Evolutionary conservation across 2,329 filamentous ascomycete genomes (phyloP).

Genomic region (Akanthomyces dipterigenus): DNA sequence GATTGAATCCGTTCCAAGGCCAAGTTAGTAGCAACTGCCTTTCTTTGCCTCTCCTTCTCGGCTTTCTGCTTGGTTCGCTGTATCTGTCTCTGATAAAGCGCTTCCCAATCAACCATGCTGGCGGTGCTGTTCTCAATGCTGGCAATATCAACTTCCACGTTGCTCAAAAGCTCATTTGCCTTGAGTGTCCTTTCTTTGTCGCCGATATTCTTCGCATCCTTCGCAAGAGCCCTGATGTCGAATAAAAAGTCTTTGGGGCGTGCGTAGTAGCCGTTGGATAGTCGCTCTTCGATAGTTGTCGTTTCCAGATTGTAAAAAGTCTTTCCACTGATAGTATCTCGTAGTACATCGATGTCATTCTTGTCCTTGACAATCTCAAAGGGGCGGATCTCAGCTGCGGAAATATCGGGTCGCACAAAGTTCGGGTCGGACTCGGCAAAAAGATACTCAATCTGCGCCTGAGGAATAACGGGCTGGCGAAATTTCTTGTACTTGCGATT

Average conservation of each 20-base stretch:
- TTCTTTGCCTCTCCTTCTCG: conserved; percentile 57
- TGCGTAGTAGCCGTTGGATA: conserved; percentile 95
- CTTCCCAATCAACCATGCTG: conserved; percentile 67
- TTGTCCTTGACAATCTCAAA: conserved; percentile 76
- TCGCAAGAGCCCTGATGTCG: conserved; percentile 78
- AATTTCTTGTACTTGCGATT: conserved; percentile 87
- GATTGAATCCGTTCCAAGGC: conserved; percentile 40
- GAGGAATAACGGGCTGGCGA: conserved; percentile 69
- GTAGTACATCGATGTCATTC: conserved; percentile 68
- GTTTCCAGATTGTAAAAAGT: conserved; percentile 95
- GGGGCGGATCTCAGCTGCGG: conserved; percentile 54
- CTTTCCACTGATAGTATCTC: conserved; percentile 69
- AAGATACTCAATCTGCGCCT: conserved; percentile 69
- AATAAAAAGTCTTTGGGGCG: conserved; percentile 82
- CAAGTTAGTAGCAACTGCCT: conserved; percentile 48
- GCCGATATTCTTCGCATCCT: conserved; percentile 75
- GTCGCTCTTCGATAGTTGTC: conserved; percentile 86
- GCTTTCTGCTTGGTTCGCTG: conserved; percentile 54
- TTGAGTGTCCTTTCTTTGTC: conserved; percentile 78
- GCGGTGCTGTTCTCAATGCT: conserved; percentile 63
- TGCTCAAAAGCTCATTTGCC: conserved; percentile 84
- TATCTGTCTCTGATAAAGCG: conserved; percentile 66
- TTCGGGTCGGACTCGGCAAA: conserved; percentile 77
- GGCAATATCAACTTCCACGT: conserved; percentile 89
- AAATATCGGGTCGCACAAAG: conserved; percentile 53